phyloP scores from a whole-genome alignment of 441 rosid genomes.

The Monsonia emarginata region DNA sequence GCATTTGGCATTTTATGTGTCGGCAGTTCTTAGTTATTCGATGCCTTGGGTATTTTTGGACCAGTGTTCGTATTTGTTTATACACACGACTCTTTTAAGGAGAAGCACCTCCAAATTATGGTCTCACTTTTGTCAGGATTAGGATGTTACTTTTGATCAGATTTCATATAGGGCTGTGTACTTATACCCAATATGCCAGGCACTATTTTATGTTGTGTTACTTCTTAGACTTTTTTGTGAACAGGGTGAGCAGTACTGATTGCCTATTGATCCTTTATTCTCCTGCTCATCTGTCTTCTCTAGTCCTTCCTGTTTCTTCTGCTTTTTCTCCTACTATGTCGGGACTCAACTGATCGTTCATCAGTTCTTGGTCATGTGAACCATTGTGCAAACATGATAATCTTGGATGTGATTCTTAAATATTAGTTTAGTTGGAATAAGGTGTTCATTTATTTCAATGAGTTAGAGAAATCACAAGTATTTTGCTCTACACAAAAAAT shows the following conservation, averaged over 20 bases:
- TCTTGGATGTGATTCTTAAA: conserved; percentile 1
- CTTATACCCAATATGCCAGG: neutral
- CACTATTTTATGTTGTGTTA: neutral
- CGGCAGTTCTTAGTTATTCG: neutral
- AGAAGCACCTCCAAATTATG: neutral
- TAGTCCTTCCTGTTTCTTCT: neutral
- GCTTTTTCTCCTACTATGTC: neutral
- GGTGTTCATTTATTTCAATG: neutral
- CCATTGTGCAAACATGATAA: neutral
- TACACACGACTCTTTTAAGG: neutral
- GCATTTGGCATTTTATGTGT: neutral
- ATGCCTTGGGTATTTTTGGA: neutral
- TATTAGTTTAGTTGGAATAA: neutral
- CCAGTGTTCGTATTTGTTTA: neutral
- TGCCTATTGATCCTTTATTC: neutral
- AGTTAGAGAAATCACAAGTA: neutral
- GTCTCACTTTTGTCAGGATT: neutral
- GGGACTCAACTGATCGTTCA: neutral
- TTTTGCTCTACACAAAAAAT: conserved; percentile 4
- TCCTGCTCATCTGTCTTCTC: neutral
- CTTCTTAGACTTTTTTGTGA: neutral
- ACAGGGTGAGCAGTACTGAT: neutral
- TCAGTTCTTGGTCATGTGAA: neutral
- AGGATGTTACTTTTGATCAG: neutral
- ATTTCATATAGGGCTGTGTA: neutral